Conservation (phyloP, 352 stramenopile genomes). For the Phytopythium helicoides region DNA sequence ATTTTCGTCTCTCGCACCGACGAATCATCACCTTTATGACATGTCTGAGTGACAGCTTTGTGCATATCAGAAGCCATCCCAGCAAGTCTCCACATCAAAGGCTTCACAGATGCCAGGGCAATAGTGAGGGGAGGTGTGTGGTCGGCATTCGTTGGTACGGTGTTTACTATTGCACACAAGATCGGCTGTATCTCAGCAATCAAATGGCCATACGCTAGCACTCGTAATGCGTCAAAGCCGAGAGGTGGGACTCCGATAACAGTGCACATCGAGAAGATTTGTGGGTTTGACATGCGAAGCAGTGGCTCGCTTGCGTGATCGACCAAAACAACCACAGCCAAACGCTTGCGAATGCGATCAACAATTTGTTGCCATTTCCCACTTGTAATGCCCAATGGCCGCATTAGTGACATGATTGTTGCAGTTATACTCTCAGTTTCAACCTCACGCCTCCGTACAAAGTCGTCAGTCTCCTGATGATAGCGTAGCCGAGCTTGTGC, state of each 20-base stretch:
- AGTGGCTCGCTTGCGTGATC: constrained; percentile 17
- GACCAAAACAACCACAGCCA: constrained; percentile 47
- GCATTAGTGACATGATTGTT: constrained; percentile 76
- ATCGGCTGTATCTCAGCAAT: constrained; percentile 32
- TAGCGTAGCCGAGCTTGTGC: constrained; percentile 43
- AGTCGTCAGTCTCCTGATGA: constrained; percentile 66
- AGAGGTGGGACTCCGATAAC: constrained; percentile 28
- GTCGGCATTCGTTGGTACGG: not conserved
- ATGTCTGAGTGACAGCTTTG: constrained; percentile 11
- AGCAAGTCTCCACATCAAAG: constrained; percentile 35
- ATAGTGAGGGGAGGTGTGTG: not conserved
- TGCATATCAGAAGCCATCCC: constrained; percentile 30
- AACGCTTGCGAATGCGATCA: constrained; percentile 42
- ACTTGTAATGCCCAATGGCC: constrained; percentile 62
- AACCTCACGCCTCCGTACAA: constrained; percentile 51
- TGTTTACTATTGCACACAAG: not conserved
- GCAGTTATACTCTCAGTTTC: constrained; percentile 69
- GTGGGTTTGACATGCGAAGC: constrained; percentile 12
- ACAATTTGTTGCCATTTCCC: constrained; percentile 70
- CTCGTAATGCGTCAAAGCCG: constrained; percentile 20
- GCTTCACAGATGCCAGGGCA: not conserved
- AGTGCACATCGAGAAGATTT: constrained; percentile 31
- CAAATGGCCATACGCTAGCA: constrained; percentile 44
- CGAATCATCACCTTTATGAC: not conserved
- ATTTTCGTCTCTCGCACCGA: not conserved